Base-by-base conservation (phyloP, 83 land plant genomes). In the Isoetes engelmannii region DNA sequence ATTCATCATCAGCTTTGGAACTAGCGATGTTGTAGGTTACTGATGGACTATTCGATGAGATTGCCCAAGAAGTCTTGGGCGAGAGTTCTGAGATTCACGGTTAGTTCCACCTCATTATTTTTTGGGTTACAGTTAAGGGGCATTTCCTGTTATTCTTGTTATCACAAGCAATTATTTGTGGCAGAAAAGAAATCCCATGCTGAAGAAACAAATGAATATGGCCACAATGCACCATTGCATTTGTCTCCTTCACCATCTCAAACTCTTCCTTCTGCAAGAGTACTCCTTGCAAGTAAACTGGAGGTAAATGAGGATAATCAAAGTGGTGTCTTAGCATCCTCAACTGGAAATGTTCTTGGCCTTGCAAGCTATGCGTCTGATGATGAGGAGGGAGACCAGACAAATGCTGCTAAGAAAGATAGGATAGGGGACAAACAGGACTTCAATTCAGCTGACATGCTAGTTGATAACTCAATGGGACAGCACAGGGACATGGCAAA, bases 331-430 rank as follows among this genome's bases (percentile, higher is more conserved):
- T 78, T 85, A 6, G 77, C 83, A 57, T 84, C 77, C 53, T 62
- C 79, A 41, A 74, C 70, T 53, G 77, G 73, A 6, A 75, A 85
- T 76, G 57, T 94, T 48, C 79, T 94, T n/a, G 99, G 99, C 48
- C 99, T 94, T 82, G 92, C 81, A 68, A 86, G 74, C 74, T 91
- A 91, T 84, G 89, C 82, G 5, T 84, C 97, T 17, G 98, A 90
- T 76, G 85, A 80, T 53, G 89, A 85, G 44, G 80, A 79, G 43
- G 77, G 57, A 47, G 66, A 59, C 17, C 64, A 59, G 46, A 65
- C 41, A 4, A 44, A 44, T 48, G 63, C 45, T 6, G 20, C 63
- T 57, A 67, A 61, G 43, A 68, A 44, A 5, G 45, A 70, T 7
- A 37, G 44, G 15, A 45, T 67, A 55, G 21, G 44, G 7, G 44